Evolutionary conservation across 331 rosid species (phyloP).

Genomic region (Dryas integrifolia): DNA sequence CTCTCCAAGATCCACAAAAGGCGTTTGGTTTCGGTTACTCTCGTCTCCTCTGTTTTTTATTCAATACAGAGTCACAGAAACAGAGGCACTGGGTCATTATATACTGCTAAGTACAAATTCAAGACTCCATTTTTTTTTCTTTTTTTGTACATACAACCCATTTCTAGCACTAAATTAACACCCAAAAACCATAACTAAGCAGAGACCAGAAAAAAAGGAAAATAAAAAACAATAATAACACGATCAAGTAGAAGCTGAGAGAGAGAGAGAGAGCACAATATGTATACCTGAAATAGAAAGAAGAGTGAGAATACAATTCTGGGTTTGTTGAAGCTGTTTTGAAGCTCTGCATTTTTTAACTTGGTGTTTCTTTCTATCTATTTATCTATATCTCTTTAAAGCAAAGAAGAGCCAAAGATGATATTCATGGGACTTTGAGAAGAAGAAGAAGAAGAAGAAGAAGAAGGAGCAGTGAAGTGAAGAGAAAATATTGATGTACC

Average conservation of each 20-base stretch:
- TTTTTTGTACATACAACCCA: not conserved
- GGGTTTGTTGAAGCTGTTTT: conserved; percentile 43
- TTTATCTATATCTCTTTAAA: not conserved
- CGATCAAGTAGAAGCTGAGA: not conserved
- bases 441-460: conserved; percentile 21
- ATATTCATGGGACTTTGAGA: conserved; percentile 4
- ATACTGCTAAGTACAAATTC: not conserved
- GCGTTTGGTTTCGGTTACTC: conserved; percentile 35
- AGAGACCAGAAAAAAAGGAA: not conserved
- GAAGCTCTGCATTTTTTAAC: conserved; percentile 59
- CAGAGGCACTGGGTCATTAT: conserved; percentile 26
- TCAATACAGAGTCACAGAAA: conserved; percentile 28
- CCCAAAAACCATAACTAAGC: conserved; percentile 1
- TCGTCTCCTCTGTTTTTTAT: conserved; percentile 61
- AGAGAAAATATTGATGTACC: conserved; percentile 45
- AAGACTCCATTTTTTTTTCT: not conserved
- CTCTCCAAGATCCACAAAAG: conserved; percentile 62
- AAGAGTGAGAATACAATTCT: conserved; percentile 46
- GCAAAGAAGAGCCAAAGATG: not conserved
- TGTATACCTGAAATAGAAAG: conserved; percentile 48
- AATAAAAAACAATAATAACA: not conserved
- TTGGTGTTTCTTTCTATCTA: not conserved
- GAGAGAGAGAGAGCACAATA: not conserved
- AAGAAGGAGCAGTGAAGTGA: not conserved
- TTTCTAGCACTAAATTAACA: not conserved